Percentiles rank a stretch among this genome's conserved stretches.
phyloP scores from a whole-genome alignment of 163 green algal species.

The Chloromonas sp. region DNA sequence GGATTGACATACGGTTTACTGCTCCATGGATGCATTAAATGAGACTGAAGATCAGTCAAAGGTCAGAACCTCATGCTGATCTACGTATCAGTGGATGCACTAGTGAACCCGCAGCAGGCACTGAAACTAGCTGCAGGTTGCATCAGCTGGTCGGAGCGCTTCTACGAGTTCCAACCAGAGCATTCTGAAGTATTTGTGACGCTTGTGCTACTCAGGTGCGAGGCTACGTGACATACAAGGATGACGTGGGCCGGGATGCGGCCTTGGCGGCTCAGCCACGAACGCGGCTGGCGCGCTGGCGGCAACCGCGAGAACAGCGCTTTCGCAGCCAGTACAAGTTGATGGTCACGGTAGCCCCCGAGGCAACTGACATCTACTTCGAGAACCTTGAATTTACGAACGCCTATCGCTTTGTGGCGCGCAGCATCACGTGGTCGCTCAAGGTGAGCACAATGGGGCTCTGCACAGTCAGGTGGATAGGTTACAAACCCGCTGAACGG shows the following conservation, averaged over 20 bases:
- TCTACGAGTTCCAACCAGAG: too few species aligned
- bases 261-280: not conserved
- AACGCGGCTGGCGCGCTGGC: not conserved
- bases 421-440: not conserved
- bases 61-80: too few species aligned
- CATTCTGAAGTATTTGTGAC: too few species aligned
- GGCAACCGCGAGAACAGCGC: not conserved
- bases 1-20: too few species aligned
- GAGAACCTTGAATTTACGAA: constrained; percentile 34
- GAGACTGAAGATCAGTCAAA: too few species aligned
- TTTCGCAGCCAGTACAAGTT: not conserved
- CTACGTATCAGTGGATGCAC: too few species aligned
- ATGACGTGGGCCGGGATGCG: not conserved
- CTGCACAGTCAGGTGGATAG: too few species aligned
- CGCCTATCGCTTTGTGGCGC: not conserved
- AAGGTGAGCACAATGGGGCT: constrained; percentile 19
- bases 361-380: constrained; percentile 36
- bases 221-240: constrained; percentile 3
- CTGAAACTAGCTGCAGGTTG: too few species aligned
- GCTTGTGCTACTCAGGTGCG: not conserved
- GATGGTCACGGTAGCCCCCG: constrained; percentile 20
- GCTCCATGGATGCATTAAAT: too few species aligned
- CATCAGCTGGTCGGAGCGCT: too few species aligned
- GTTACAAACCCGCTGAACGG: too few species aligned
- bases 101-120: too few species aligned